These are phyloP conservation scores for Colletotrichum graminicola DNA, from an alignment of 2,329 filamentous ascomycete species.

Conservation along the genomic window DNA sequence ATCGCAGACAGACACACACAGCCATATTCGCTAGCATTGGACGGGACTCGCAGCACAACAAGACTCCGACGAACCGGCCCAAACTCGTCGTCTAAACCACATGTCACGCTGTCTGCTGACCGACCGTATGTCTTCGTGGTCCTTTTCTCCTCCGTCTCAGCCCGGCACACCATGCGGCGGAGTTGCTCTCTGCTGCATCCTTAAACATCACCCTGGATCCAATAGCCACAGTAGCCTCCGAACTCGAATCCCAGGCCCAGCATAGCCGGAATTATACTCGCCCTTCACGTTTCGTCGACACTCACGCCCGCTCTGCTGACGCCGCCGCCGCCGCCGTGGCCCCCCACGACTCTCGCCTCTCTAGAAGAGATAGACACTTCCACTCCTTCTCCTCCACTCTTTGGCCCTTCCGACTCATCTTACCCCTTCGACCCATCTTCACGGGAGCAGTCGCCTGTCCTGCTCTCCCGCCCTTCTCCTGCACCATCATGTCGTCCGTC, in stretches of 20 bases:
- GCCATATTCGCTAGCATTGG: background rate
- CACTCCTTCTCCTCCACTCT: slow-evolving; percentile 57
- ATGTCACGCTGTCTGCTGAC: slow-evolving; percentile 41
- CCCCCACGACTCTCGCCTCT: slow-evolving; percentile 49
- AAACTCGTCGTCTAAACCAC: slow-evolving; percentile 39
- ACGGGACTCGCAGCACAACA: slow-evolving; percentile 41
- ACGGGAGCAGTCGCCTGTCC: slow-evolving; percentile 68
- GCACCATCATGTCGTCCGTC: slow-evolving; percentile 65
- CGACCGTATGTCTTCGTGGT: slow-evolving; percentile 42
- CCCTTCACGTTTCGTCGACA: slow-evolving; percentile 43
- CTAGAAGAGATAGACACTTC: slow-evolving; percentile 66
- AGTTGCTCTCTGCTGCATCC: slow-evolving; percentile 68
- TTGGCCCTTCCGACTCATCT: slow-evolving; percentile 61
- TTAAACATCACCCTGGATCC: slow-evolving; percentile 68
- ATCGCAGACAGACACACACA: background rate
- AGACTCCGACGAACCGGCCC: slow-evolving; percentile 42
- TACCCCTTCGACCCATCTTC: slow-evolving; percentile 62
- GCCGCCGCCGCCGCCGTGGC: slow-evolving; percentile 42
- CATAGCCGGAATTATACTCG: slow-evolving; percentile 44
- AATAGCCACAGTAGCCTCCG: slow-evolving; percentile 57
- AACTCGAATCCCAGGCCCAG: slow-evolving; percentile 50
- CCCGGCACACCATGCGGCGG: slow-evolving; percentile 66
- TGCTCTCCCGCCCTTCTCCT: slow-evolving; percentile 70
- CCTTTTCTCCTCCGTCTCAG: slow-evolving; percentile 37
- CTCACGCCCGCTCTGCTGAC: slow-evolving; percentile 43